These are phyloP conservation scores for Bruguiera sexangula DNA, from an alignment of 345 rosid species.

Conservation along the genomic window DNA sequence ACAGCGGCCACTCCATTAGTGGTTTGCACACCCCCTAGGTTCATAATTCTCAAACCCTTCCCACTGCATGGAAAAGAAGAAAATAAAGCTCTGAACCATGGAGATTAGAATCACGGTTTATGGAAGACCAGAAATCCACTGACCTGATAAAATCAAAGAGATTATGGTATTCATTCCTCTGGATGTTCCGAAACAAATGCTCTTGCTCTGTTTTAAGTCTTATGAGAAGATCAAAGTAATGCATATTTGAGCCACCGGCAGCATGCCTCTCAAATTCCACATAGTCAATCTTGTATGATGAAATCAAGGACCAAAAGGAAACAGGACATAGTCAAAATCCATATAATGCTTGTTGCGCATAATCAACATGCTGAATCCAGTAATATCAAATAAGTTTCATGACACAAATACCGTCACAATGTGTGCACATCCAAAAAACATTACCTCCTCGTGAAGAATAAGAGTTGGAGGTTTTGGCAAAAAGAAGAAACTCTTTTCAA, in stretches of 20 bases:
- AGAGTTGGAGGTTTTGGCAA: conserved; percentile 97
- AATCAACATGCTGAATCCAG: neutral
- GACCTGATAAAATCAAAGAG: conserved; percentile 86
- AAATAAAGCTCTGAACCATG: conserved; percentile 4
- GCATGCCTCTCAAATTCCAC: conserved; percentile 99
- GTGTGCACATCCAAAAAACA: neutral
- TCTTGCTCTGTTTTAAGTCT: conserved; percentile 94
- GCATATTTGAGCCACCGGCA: conserved; percentile 99
- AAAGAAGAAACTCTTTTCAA: conserved; percentile 96
- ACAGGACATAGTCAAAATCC: conserved; percentile 5
- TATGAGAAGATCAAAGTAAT: conserved; percentile 92
- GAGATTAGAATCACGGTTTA: neutral
- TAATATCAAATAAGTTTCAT: neutral
- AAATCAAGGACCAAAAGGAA: neutral
- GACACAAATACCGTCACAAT: neutral
- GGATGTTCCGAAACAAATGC: conserved; percentile 90
- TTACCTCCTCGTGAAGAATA: conserved; percentile 96
- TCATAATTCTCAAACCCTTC: conserved; percentile 89
- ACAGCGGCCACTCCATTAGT: conserved; percentile 72
- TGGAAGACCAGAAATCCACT: conserved; percentile 14
- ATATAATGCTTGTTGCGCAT: neutral
- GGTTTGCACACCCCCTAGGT: conserved; percentile 60
- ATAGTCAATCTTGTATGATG: conserved; percentile 64
- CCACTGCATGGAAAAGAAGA: conserved; percentile 41
- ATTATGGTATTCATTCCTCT: conserved; percentile 92